Conservation (phyloP, 495 filamentous ascomycete genomes). For the Aspergillus coremiiformis region DNA sequence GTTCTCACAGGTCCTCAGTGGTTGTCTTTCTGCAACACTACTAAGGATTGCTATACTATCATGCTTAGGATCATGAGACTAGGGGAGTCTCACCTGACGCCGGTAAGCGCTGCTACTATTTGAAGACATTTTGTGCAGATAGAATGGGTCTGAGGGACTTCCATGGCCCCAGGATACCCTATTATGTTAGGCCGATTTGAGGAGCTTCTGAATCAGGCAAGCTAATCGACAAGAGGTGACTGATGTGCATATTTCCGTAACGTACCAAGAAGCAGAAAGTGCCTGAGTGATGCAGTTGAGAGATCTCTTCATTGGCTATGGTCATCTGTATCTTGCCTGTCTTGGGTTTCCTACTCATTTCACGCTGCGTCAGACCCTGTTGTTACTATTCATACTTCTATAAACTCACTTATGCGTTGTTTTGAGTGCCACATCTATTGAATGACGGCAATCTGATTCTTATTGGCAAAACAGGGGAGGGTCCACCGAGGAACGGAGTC, state of each 20-base stretch:
- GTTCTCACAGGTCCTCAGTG: not conserved
- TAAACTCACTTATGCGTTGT: not conserved
- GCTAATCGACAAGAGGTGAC: not conserved
- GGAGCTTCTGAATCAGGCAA: conserved; percentile 3
- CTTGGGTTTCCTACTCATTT: conserved; percentile 1
- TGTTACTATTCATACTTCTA: conserved; percentile 8
- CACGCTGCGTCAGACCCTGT: conserved; percentile 8
- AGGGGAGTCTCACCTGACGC: not conserved
- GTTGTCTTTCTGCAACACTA: conserved; percentile 5
- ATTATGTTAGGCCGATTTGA: not conserved
- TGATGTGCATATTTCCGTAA: conserved; percentile 1
- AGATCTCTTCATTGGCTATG: conserved; percentile 13
- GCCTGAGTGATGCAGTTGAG: not conserved
- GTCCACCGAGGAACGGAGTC: not conserved
- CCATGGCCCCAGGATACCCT: not conserved
- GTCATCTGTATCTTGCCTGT: conserved; percentile 4
- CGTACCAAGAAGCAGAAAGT: conserved; percentile 1
- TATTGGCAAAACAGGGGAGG: not conserved
- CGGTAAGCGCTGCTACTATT: conserved; percentile 18
- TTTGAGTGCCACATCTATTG: not conserved
- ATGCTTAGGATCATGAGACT: not conserved
- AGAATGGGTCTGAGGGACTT: not conserved
- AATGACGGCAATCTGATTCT: not conserved
- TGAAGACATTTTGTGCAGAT: conserved; percentile 7
- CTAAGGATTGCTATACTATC: not conserved